A percentile compares a stretch with the other conserved stretches of the same genome.
Conservation (phyloP, 169 alveolate species). For the Perkinsus marinus region DNA sequence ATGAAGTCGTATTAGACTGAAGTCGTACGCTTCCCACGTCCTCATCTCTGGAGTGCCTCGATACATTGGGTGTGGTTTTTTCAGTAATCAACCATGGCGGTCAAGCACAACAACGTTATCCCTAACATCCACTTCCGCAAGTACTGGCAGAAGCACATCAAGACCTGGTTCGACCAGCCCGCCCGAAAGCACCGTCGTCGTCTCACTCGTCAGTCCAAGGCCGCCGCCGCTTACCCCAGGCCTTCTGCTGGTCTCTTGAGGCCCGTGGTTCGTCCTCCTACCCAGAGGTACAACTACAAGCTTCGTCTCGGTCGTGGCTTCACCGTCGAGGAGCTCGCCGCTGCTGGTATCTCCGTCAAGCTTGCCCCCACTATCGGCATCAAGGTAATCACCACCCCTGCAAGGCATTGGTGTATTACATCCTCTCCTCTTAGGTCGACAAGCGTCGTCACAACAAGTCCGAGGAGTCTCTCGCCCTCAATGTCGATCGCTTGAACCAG, state of each 20-base stretch:
- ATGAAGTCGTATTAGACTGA: too few species aligned
- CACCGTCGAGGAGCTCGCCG: conserved; percentile 84
- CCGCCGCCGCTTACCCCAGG: conserved; percentile 75
- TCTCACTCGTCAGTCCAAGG: conserved; percentile 67
- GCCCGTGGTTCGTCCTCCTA: conserved; percentile 87
- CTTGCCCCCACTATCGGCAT: conserved; percentile 95
- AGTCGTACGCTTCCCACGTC: too few species aligned
- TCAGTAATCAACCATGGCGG: conserved; percentile 8
- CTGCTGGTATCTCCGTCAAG: conserved; percentile 77
- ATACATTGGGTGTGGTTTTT: not conserved
- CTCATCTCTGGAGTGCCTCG: too few species aligned
- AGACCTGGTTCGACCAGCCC: conserved; percentile 94
- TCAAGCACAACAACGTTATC: conserved; percentile 89
- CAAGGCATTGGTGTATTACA: too few species aligned
- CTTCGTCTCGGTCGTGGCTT: conserved; percentile 96
- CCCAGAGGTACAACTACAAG: conserved; percentile 90
- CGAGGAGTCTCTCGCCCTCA: conserved; percentile 79
- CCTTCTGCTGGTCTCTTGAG: conserved; percentile 82
- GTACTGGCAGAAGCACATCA: conserved; percentile 90
- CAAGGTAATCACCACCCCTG: too few species aligned
- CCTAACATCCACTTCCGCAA: conserved; percentile 94
- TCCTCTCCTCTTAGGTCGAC: conserved; percentile 70
- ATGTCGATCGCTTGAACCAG: conserved; percentile 86
- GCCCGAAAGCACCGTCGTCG: conserved; percentile 86
- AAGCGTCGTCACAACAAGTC: conserved; percentile 90